Evolutionary conservation across 139 green algal genomes (phyloP).

Genomic region (Chlamydomonas asymmetrica): DNA sequence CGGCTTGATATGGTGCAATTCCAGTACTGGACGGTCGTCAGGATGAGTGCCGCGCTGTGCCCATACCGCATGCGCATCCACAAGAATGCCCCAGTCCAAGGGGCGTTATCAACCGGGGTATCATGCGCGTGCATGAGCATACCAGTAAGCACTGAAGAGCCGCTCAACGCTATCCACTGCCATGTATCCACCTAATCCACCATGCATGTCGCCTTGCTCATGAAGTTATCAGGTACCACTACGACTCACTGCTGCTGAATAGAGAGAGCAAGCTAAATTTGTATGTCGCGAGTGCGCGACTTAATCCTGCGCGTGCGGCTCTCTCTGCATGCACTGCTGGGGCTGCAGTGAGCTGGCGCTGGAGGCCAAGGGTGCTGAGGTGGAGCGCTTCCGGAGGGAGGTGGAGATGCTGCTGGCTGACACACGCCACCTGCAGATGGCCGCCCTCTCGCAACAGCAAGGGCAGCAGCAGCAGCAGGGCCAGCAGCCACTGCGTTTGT

Average conservation of each 20-base stretch:
- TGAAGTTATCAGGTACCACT: background rate
- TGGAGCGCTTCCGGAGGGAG: conserved; percentile 37
- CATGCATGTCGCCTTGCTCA: background rate
- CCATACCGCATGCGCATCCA: background rate
- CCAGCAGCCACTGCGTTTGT: background rate
- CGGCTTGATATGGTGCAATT: background rate
- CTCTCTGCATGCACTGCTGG: background rate
- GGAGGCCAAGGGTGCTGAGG: conserved; percentile 40
- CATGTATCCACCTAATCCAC: no score
- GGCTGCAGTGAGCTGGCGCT: conserved; percentile 10
- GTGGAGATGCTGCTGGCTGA: conserved; percentile 42
- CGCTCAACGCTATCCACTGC: no score
- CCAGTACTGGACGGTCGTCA: background rate
- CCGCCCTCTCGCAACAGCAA: background rate
- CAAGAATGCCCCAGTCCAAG: background rate
- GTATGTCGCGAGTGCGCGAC: background rate
- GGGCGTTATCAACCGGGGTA: no score
- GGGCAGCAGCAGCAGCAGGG: background rate
- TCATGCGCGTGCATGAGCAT: no score
- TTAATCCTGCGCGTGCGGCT: background rate
- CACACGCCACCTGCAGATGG: background rate
- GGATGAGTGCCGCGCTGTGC: background rate
- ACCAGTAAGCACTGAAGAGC: no score
- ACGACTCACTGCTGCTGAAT: background rate
- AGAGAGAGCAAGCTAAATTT: background rate